Conservation (phyloP, 306 rosid genomes). For the Vigna trinervia region DNA sequence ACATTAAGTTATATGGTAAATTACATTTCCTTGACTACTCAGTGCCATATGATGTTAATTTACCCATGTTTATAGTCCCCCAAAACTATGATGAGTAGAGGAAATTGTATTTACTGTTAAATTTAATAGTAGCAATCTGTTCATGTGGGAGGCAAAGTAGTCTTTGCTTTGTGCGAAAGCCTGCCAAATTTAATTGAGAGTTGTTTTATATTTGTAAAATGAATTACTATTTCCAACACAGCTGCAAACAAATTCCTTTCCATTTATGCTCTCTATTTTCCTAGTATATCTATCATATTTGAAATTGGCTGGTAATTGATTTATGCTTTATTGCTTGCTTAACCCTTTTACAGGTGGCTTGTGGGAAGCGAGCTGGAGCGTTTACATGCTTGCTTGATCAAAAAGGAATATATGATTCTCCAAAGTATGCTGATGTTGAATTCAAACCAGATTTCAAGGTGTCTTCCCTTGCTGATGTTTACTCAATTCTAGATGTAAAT, state of each 20-base stretch:
- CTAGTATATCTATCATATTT: conserved; percentile 2
- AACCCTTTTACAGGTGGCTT: conserved; percentile 64
- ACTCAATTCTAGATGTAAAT: conserved; percentile 61
- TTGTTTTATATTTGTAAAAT: neutral
- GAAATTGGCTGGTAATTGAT: conserved; percentile 31
- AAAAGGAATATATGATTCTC: conserved; percentile 74
- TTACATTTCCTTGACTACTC: neutral
- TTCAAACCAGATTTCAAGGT: conserved; percentile 86
- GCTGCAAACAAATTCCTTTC: conserved; percentile 37
- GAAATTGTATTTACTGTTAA: conserved; percentile 22
- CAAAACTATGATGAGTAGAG: conserved; percentile 18
- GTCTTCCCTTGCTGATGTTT: conserved; percentile 73
- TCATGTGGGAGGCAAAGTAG: neutral
- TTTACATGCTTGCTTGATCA: conserved; percentile 89
- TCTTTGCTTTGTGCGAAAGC: conserved; percentile 14
- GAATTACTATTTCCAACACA: neutral
- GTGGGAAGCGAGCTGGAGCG: conserved; percentile 90
- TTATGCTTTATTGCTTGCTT: conserved; percentile 14
- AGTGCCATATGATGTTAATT: neutral
- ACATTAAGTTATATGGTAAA: neutral
- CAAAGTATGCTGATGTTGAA: conserved; percentile 53
- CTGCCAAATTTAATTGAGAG: neutral
- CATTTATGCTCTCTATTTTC: conserved; percentile 25
- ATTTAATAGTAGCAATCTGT: neutral
- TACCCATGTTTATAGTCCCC: neutral